A percentile compares a stretch with the other conserved stretches of the same genome.
These are phyloP conservation scores for Hypoxylon sp. DNA, from an alignment of 2,329 filamentous ascomycete species.

Conservation along the genomic window DNA sequence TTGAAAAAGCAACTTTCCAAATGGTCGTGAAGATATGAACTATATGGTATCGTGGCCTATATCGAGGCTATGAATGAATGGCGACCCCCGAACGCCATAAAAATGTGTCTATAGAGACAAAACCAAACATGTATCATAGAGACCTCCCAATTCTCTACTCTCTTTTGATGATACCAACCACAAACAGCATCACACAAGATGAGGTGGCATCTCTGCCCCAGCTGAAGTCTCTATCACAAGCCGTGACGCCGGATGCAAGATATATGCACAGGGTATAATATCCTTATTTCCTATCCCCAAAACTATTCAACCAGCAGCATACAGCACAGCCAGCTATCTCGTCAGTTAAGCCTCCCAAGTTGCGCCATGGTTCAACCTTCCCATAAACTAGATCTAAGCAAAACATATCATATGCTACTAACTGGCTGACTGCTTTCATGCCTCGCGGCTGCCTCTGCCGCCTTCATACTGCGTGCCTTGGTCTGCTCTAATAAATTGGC, in stretches of 20 bases:
- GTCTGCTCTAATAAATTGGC: slow-evolving; percentile 54
- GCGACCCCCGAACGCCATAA: slow-evolving; percentile 44
- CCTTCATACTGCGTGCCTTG: slow-evolving; percentile 50
- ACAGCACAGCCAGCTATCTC: slow-evolving; percentile 12
- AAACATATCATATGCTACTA: slow-evolving; percentile 45
- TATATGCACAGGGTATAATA: slow-evolving; percentile 49
- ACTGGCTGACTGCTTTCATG: slow-evolving; percentile 54
- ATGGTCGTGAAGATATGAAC: slow-evolving; percentile 36
- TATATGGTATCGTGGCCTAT: slow-evolving; percentile 50
- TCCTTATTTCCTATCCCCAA: slow-evolving; percentile 47
- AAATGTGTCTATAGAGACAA: slow-evolving; percentile 44
- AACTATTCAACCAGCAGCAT: slow-evolving; percentile 45
- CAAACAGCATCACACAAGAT: slow-evolving; percentile 19
- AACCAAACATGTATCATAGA: slow-evolving; percentile 46
- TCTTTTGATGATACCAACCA: slow-evolving; percentile 30
- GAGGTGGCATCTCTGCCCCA: slow-evolving; percentile 17
- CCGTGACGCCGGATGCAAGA: slow-evolving; percentile 51
- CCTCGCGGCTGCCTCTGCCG: slow-evolving; percentile 50
- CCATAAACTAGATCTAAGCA: slow-evolving; percentile 24
- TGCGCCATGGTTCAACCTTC: slow-evolving; percentile 24
- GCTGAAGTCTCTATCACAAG: slow-evolving; percentile 37
- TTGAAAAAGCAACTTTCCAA: slow-evolving; percentile 27
- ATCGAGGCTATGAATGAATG: slow-evolving; percentile 39
- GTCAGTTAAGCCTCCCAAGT: slow-evolving; percentile 8
- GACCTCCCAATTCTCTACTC: slow-evolving; percentile 32